Evolutionary conservation across 2,329 filamentous ascomycete genomes (phyloP).

Genomic region (Calonectria fujianensis): DNA sequence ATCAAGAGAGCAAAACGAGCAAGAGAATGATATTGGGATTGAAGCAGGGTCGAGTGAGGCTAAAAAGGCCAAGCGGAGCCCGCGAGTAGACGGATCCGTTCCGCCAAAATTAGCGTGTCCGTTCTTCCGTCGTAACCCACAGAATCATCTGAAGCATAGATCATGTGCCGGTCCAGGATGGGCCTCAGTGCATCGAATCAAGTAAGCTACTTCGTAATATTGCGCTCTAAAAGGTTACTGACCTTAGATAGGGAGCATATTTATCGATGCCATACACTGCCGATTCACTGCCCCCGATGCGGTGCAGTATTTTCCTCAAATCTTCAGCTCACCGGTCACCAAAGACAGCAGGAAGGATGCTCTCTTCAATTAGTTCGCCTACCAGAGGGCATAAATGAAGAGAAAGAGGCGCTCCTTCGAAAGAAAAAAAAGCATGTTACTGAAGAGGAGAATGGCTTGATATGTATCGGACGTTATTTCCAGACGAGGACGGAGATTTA

Average conservation of each 20-base stretch:
- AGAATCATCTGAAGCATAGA: not conserved
- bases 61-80: not conserved
- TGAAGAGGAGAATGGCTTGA: too few species aligned
- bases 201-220: not conserved
- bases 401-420: too few species aligned
- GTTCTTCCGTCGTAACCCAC: not conserved
- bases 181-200: slow-evolving; percentile 20
- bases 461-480: too few species aligned
- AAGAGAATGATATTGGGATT: not conserved
- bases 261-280: too few species aligned
- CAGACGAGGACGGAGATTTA: too few species aligned
- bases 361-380: too few species aligned
- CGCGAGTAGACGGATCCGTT: not conserved
- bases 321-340: too few species aligned
- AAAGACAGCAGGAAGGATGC: too few species aligned
- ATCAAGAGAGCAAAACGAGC: not conserved
- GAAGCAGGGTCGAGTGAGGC: not conserved
- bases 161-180: not conserved
- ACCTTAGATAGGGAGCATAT: not conserved
- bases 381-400: too few species aligned
- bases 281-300: too few species aligned
- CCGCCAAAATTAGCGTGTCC: not conserved
- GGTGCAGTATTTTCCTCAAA: too few species aligned
- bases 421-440: too few species aligned
- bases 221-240: not conserved